phyloP scores from a whole-genome alignment of 2,329 filamentous ascomycete genomes.

The Pleurostoma richardsiae region DNA sequence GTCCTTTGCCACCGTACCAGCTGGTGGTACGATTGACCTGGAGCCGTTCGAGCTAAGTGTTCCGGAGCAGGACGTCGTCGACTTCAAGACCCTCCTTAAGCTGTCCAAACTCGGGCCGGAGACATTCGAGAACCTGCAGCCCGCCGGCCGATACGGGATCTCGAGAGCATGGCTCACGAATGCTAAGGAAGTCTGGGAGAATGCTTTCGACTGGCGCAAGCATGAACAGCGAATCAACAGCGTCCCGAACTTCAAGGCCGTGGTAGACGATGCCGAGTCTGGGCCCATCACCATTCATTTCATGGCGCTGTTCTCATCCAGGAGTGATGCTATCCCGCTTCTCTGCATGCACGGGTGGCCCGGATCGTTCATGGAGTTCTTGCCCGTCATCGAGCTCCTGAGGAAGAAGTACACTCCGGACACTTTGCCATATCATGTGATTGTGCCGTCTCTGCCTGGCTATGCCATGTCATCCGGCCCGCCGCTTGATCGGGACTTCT shows the following conservation, averaged over 20 bases:
- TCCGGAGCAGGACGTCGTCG: not conserved
- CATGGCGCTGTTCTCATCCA: constrained; percentile 46
- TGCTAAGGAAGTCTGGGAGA: constrained; percentile 29
- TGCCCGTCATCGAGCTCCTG: constrained; percentile 42
- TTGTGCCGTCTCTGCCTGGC: constrained; percentile 50
- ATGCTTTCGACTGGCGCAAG: constrained; percentile 40
- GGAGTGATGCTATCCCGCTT: constrained; percentile 42
- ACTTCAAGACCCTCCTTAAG: not conserved
- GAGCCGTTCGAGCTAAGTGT: not conserved
- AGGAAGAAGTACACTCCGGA: constrained; percentile 40
- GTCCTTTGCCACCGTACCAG: not conserved
- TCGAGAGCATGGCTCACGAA: not conserved
- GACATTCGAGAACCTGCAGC: not conserved
- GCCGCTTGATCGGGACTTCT: constrained; percentile 38
- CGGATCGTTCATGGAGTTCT: constrained; percentile 47
- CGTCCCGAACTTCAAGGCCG: constrained; percentile 40
- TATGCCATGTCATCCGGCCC: constrained; percentile 44
- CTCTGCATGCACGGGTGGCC: constrained; percentile 53
- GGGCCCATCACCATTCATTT: constrained; percentile 43
- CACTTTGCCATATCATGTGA: constrained; percentile 49
- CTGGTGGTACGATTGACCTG: not conserved
- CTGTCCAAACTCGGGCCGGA: not conserved
- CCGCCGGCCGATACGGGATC: not conserved
- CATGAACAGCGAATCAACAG: constrained; percentile 33
- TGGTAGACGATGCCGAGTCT: constrained; percentile 28